Evolutionary conservation across 2,329 filamentous ascomycete genomes (phyloP).

Genomic region (Raffaelea arxii): DNA sequence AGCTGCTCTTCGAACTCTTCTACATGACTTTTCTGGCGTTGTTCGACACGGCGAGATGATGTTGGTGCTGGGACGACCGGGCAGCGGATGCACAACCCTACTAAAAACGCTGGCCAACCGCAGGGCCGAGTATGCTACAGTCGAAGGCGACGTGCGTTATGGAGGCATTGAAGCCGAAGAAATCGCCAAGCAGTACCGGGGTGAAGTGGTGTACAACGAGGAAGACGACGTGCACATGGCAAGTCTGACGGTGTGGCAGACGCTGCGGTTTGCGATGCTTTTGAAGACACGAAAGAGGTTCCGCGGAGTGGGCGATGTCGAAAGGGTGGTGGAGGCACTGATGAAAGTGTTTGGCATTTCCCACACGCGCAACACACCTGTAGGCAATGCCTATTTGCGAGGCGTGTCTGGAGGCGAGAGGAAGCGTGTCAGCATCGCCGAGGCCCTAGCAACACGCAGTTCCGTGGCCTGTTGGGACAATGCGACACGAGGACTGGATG

Average conservation of each 20-base stretch:
- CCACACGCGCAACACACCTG: slow-evolving; percentile 55
- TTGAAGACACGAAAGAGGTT: slow-evolving; percentile 54
- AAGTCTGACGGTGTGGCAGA: slow-evolving; percentile 56
- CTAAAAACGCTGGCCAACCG: slow-evolving; percentile 60
- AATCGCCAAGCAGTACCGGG: slow-evolving; percentile 27
- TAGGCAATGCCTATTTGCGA: slow-evolving; percentile 57
- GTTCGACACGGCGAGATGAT: slow-evolving; percentile 47
- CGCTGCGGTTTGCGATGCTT: slow-evolving; percentile 55
- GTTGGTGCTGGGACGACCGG: slow-evolving; percentile 46
- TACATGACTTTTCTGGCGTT: slow-evolving; percentile 51
- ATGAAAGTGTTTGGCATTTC: slow-evolving; percentile 62
- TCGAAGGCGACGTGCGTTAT: slow-evolving; percentile 57
- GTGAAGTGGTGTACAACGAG: slow-evolving; percentile 44
- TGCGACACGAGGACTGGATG: slow-evolving; percentile 54
- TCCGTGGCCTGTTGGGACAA: slow-evolving; percentile 65
- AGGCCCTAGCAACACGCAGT: slow-evolving; percentile 50
- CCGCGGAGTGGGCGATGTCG: slow-evolving; percentile 52
- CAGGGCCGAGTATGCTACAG: slow-evolving; percentile 49
- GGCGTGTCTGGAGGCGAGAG: slow-evolving; percentile 52
- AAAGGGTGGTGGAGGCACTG: slow-evolving; percentile 46
- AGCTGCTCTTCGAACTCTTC: slow-evolving; percentile 32
- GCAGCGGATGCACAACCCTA: slow-evolving; percentile 45
- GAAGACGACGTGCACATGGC: slow-evolving; percentile 61
- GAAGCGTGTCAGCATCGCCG: slow-evolving; percentile 67
- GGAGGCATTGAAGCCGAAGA: slow-evolving; percentile 34